Evolutionary conservation across 345 rosid species (phyloP), one percentile per base, ranked within the genome.

Genomic region (Kernera saxatilis): DNA sequence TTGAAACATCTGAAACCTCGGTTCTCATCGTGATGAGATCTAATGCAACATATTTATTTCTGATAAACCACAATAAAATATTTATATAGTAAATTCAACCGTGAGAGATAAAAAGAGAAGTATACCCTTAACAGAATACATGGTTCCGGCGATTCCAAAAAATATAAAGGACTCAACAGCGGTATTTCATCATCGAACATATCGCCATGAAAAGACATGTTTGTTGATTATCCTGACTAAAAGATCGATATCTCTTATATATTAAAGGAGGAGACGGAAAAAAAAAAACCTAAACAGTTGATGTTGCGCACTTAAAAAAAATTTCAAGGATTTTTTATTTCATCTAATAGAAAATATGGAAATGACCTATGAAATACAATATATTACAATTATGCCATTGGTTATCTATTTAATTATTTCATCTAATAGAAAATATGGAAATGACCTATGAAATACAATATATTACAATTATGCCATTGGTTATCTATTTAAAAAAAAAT

Each of bases 151-250:
- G 61, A 52, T n/a, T n/a, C 41, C 0, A 5, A 1, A 6, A 8
- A 19, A 7, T 13, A 5, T 3, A 30, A 18, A 29, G 6, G 17
- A 46, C 12, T 18, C n/a, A 6, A 5, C 2, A 2, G 0, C 22
- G 15, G 1, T 0, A 15, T 3, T 41, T 27, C 12, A 11, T 43
- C 53, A 12, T 62, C 33, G 8, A 19, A 39, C 49, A 23, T n/a
- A 59, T 58, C 26, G 12, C 17, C 23, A 22, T 7, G 0, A 6
- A n/a, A 62, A 5, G 51, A 41, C 51, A 62, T 62, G 6, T 27
- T 17, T 27, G 1, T 1, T 0, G 9, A 6, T 13, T 13, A 4
- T 12, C 1, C 5, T n/a, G 3, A 39, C 0, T 3, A n/a, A 0
- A 39, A 60, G 6, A 22, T 1, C 8, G 1, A 0, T 25, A n/a